Conservation (phyloP, 2,329 filamentous ascomycete species). For the Fusarium scirpi region DNA sequence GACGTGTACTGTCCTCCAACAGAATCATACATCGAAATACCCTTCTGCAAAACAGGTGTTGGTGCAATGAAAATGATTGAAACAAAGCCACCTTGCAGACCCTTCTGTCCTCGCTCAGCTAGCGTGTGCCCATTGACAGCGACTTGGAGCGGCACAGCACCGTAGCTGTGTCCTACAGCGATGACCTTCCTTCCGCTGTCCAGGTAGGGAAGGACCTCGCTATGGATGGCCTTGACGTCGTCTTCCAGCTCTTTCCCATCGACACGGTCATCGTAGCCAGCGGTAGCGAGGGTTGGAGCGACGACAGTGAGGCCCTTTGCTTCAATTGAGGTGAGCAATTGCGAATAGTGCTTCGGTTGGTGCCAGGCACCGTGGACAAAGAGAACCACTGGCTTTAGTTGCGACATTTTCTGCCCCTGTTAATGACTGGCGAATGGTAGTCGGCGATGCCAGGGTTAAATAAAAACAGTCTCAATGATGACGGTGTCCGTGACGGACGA, state of each 20-base stretch:
- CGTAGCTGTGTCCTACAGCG: constrained; percentile 34
- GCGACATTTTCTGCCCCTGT: not conserved
- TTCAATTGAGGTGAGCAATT: constrained; percentile 18
- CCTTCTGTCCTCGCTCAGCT: constrained; percentile 5
- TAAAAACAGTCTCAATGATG: not conserved
- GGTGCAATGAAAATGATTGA: constrained; percentile 22
- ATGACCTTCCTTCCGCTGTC: constrained; percentile 12
- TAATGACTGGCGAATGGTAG: rapidly evolving
- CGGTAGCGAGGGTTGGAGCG: constrained; percentile 15
- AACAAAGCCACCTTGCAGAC: constrained; percentile 13
- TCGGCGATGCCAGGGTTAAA: not conserved
- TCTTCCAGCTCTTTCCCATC: constrained; percentile 24
- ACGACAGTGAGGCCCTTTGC: constrained; percentile 15
- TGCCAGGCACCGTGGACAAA: constrained; percentile 39
- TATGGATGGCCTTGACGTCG: constrained; percentile 21
- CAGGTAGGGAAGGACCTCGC: not conserved
- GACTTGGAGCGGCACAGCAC: constrained; percentile 20
- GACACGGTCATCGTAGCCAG: constrained; percentile 31
- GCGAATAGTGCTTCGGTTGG: constrained; percentile 26
- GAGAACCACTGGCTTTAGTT: constrained; percentile 14
- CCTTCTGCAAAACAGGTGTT: constrained; percentile 17
- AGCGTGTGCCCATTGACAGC: constrained; percentile 10
- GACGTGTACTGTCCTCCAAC: constrained; percentile 1
- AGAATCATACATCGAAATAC: constrained; percentile 26
- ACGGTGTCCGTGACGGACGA: not conserved